These are phyloP conservation scores for Sphagnum contortum DNA, from an alignment of 225 moss, liverwort and hornwort genomes.

Conservation along the genomic window DNA sequence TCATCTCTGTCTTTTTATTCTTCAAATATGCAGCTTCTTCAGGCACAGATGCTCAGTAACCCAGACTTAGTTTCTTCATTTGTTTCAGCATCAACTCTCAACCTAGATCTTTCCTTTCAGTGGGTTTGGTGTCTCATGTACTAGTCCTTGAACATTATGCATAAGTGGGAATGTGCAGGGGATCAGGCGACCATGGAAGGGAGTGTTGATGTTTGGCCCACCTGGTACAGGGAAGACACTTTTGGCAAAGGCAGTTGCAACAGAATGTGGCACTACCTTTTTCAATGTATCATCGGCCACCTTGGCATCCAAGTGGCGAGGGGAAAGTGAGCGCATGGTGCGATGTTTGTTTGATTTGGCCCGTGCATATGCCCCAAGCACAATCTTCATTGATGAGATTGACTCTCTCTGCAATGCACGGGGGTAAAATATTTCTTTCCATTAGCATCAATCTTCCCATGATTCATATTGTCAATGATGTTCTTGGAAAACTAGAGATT, in stretches of 20 bases:
- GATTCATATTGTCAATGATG: too few relatives aligned
- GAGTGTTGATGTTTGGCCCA: slow-evolving; percentile 59
- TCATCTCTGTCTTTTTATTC: too few relatives aligned
- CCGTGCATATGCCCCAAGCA: slow-evolving; percentile 60
- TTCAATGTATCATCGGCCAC: slow-evolving; percentile 62
- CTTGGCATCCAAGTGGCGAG: slow-evolving; percentile 57
- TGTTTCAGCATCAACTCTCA: too few relatives aligned
- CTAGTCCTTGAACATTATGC: background rate
- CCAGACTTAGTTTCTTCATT: too few relatives aligned
- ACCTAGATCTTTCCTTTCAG: background rate
- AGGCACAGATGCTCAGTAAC: too few relatives aligned
- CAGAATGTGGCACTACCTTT: slow-evolving; percentile 58
- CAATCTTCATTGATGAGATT: slow-evolving; percentile 65
- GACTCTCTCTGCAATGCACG: slow-evolving; percentile 59
- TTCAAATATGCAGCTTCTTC: too few relatives aligned
- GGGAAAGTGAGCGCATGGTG: slow-evolving; percentile 62
- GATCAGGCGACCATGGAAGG: slow-evolving; percentile 57
- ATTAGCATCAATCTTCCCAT: background rate
- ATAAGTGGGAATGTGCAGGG: slow-evolving; percentile 19
- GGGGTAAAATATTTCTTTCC: slow-evolving; percentile 20
- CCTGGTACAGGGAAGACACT: slow-evolving; percentile 60
- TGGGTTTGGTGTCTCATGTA: too few relatives aligned
- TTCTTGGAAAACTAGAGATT: too few relatives aligned
- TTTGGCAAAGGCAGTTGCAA: slow-evolving; percentile 51
- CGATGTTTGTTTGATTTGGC: slow-evolving; percentile 63